phyloP scores from a whole-genome alignment of 192 early-diverging fungal species.

The Coemansia sp. region DNA sequence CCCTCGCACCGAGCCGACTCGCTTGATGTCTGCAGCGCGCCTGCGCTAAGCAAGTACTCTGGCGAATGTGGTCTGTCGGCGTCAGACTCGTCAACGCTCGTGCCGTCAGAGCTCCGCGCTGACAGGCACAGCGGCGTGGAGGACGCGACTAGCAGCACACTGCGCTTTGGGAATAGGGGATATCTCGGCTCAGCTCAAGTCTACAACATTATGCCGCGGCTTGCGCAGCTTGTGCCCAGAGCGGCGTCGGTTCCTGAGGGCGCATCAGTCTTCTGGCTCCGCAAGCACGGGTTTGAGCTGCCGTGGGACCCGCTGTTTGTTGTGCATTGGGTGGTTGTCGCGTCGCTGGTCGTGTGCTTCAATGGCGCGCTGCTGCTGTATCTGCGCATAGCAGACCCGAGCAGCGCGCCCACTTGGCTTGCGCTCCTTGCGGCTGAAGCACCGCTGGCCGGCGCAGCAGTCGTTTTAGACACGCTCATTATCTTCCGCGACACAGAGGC shows the following conservation, averaged over 20 bases:
- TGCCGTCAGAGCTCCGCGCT: constrained; percentile 5
- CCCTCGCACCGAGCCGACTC: background rate
- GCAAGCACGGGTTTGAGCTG: constrained; percentile 40
- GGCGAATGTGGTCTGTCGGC: constrained; percentile 22
- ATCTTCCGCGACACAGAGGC: constrained; percentile 32
- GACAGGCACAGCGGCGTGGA: background rate
- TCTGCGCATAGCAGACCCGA: constrained; percentile 9
- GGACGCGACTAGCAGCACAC: background rate
- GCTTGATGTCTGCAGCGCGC: background rate
- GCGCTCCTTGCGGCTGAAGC: constrained; percentile 14
- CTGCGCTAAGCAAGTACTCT: constrained; percentile 19
- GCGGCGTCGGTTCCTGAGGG: constrained; percentile 36
- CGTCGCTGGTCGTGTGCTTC: constrained; percentile 13
- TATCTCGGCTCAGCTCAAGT: background rate
- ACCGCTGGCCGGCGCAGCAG: constrained; percentile 8
- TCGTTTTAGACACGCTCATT: constrained; percentile 20
- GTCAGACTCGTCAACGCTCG: constrained; percentile 40
- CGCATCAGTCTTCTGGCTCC: constrained; percentile 40
- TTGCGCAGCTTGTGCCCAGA: constrained; percentile 16
- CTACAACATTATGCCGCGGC: constrained; percentile 4
- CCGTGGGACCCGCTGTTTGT: constrained; percentile 52
- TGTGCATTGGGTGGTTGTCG: constrained; percentile 32
- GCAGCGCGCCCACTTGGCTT: constrained; percentile 9
- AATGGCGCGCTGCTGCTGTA: constrained; percentile 22
- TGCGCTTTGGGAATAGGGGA: background rate